phyloP scores from a whole-genome alignment of 2,329 filamentous ascomycete species.

The Cadophora gregata region DNA sequence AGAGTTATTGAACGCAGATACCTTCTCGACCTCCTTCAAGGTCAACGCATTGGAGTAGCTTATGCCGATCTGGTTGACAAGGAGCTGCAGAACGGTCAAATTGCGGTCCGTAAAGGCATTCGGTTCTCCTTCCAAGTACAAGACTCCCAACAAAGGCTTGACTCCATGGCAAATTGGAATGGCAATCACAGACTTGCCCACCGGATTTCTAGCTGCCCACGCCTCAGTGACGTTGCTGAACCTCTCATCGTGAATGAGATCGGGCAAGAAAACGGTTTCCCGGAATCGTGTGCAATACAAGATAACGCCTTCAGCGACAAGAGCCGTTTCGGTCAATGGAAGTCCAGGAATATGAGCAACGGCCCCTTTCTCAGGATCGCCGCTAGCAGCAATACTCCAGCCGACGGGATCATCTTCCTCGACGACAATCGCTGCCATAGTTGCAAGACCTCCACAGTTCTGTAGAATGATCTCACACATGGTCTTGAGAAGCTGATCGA shows the following conservation, averaged over 20 bases:
- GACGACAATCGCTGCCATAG: constrained; percentile 75
- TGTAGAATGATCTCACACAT: constrained; percentile 84
- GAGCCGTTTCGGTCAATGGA: constrained; percentile 66
- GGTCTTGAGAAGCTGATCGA: constrained; percentile 77
- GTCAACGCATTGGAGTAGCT: constrained; percentile 72
- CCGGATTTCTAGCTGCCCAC: constrained; percentile 71
- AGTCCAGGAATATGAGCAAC: constrained; percentile 70
- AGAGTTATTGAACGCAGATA: constrained; percentile 76
- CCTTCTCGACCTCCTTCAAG: constrained; percentile 75
- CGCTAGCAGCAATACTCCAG: constrained; percentile 78
- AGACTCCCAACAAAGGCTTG: constrained; percentile 72
- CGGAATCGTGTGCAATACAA: constrained; percentile 79
- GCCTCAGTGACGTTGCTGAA: constrained; percentile 76
- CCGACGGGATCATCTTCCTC: constrained; percentile 62
- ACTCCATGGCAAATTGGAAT: constrained; percentile 78
- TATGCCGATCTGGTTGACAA: constrained; percentile 80
- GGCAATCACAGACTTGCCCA: constrained; percentile 78
- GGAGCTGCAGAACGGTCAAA: constrained; percentile 68
- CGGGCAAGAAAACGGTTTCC: constrained; percentile 75
- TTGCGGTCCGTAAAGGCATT: constrained; percentile 80
- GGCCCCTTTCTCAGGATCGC: constrained; percentile 72
- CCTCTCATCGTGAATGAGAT: constrained; percentile 76
- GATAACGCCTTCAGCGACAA: constrained; percentile 78
- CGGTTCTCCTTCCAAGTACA: constrained; percentile 77
- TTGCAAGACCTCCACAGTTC: constrained; percentile 73